Conservation (phyloP, 768 basidiomycete species). For the Lentinula aciculospora region DNA sequence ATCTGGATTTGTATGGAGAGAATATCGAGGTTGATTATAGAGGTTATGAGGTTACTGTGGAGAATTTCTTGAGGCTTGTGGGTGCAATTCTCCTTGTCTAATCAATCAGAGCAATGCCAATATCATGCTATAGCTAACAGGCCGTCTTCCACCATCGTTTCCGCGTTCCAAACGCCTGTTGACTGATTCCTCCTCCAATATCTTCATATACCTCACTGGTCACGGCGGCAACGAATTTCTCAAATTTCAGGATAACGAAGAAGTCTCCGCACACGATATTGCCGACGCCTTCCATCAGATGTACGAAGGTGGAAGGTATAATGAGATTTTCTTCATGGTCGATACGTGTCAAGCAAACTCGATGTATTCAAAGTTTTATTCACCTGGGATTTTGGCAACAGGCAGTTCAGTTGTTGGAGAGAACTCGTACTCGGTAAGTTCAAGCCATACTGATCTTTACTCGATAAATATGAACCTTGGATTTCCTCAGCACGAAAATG, state of each 20-base stretch:
- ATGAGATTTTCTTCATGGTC: slow-evolving; percentile 96
- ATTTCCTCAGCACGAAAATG: slow-evolving; percentile 75
- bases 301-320: slow-evolving; percentile 95
- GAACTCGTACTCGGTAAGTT: slow-evolving; percentile 77
- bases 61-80: slow-evolving; percentile 82
- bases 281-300: slow-evolving; percentile 98
- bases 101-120: neutral
- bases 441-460: neutral
- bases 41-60: slow-evolving; percentile 96
- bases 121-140: slow-evolving; percentile 20
- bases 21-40: slow-evolving; percentile 98
- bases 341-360: slow-evolving; percentile 98
- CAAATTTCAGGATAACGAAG: slow-evolving; percentile 99
- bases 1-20: slow-evolving; percentile 89
- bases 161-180: slow-evolving; percentile 91
- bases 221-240: slow-evolving; percentile 98
- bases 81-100: slow-evolving; percentile 32
- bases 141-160: slow-evolving; percentile 76
- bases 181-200: slow-evolving; percentile 84
- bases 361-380: slow-evolving; percentile 91
- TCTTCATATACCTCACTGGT: slow-evolving; percentile 98
- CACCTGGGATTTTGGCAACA: slow-evolving; percentile 88
- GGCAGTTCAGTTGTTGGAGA: slow-evolving; percentile 81
- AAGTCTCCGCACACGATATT: slow-evolving; percentile 95
- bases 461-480: no score